Evolutionary conservation across 352 stramenopile species (phyloP), one percentile per base, ranked within the genome.

Genomic region (Globisporangium cederbergense): DNA sequence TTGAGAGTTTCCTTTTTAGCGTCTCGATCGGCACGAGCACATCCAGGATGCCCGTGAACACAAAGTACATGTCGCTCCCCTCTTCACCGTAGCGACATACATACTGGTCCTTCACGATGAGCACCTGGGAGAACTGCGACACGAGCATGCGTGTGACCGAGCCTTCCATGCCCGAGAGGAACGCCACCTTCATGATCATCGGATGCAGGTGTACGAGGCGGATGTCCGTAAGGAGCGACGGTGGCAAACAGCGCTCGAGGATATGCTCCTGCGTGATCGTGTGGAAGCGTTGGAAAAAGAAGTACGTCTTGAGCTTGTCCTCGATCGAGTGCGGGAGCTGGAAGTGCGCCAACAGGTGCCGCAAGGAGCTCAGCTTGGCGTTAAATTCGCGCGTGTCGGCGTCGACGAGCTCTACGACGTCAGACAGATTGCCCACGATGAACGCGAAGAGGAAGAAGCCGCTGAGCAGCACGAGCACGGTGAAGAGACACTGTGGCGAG

Each of bases 231-330:
- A 88, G 38, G 13, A 88, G 58, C 0, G 79, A 86, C 18, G 77
- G 77, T 14, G 79, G 79, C 6, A 88, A 57, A 55, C 77, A 86
- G 10, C 64, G 52, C 40, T 79, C 73, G 7, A 88, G 62, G 3
- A 88, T 42, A 34, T 82, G 73, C 53, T 88, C 79, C 58, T 88
- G 75, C 0, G 79, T 85, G 59, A 88, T 88, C 0, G 77, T 78
- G 64, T 90, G 76, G 40, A 81, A 83, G 2, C 74, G 71, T 55
- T 81, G 70, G 54, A 89, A 91, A 30, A 91, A 88, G 40, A 81
- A 87, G 46, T 82, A 89, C 0, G 74, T 87, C 64, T 91, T 87
- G 22, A 91, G 68, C 30, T 83, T 82, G 56, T 76, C 67, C 43
- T 86, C 61, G 8, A 90, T 75, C 7, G 70, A 28, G 1, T 54